A percentile compares a stretch with the other conserved stretches of the same genome.
Conservation (phyloP, 2,329 filamentous ascomycete genomes). For the Alternaria triticimaculans region DNA sequence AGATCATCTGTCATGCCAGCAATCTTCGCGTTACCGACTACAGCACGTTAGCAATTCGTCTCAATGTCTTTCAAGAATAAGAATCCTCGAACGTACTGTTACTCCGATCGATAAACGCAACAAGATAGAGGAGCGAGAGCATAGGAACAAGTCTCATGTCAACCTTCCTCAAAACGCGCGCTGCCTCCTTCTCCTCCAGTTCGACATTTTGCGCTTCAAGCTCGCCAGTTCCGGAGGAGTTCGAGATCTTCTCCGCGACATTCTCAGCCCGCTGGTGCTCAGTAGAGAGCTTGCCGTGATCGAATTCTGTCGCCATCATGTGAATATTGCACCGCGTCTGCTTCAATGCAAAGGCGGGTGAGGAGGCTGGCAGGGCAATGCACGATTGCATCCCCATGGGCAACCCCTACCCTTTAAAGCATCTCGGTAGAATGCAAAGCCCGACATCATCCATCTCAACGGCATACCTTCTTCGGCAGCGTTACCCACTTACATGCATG, state of each 20-base stretch:
- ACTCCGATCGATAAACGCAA: conserved; percentile 43
- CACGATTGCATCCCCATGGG: not conserved
- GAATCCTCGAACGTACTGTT: conserved; percentile 29
- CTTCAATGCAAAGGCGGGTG: not conserved
- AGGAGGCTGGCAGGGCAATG: not conserved
- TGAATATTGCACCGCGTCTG: not conserved
- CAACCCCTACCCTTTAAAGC: conserved; percentile 13
- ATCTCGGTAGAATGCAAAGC: conserved; percentile 16
- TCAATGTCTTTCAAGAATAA: not conserved
- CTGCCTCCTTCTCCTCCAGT: conserved; percentile 35
- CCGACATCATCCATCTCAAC: conserved; percentile 13
- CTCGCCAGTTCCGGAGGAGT: conserved; percentile 26
- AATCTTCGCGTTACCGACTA: conserved; percentile 52
- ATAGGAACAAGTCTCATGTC: conserved; percentile 42
- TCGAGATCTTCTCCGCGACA: conserved; percentile 33
- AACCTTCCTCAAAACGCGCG: conserved; percentile 43
- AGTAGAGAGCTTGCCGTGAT: conserved; percentile 10
- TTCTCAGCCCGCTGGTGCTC: conserved; percentile 31
- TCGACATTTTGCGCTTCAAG: conserved; percentile 35
- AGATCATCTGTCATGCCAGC: conserved; percentile 50
- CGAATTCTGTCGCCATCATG: conserved; percentile 24
- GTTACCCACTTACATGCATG: conserved; percentile 1
- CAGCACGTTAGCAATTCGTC: conserved; percentile 6
- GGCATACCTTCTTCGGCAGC: conserved; percentile 16
- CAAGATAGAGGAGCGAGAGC: conserved; percentile 43